A percentile compares a stretch with the other conserved stretches of the same genome.
phyloP scores from a whole-genome alignment of 805 yeast genomes.

The Saccharomyces mikatae region DNA sequence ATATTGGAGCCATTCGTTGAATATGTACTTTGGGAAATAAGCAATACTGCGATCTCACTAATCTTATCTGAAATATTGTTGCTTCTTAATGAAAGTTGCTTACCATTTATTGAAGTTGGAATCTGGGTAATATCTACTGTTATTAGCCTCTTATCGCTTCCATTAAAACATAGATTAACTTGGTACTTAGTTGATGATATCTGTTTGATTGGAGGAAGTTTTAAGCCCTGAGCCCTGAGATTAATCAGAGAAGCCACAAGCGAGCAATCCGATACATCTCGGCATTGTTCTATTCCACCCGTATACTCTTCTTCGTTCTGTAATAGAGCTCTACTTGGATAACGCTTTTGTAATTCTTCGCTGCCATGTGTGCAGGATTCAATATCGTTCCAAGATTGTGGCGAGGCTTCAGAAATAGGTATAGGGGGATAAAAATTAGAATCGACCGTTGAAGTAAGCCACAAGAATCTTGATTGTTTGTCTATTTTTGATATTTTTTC shows the following conservation, averaged over 20 bases:
- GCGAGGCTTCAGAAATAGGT: conserved; percentile 13
- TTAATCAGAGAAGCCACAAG: conserved; percentile 63
- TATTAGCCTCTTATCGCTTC: conserved; percentile 22
- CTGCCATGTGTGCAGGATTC: conserved; percentile 1
- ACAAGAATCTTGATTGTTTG: conserved; percentile 11
- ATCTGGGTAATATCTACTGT: conserved; percentile 14
- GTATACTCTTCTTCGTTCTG: conserved; percentile 4
- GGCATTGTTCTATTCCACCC: conserved; percentile 16
- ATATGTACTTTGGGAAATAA: conserved; percentile 50
- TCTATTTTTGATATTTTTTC: conserved; percentile 6
- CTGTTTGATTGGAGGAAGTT: conserved; percentile 8
- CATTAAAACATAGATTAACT: conserved; percentile 21
- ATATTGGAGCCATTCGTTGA: conserved; percentile 68
- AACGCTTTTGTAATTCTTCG: conserved; percentile 4
- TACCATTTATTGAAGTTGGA: conserved; percentile 12
- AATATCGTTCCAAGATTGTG: conserved; percentile 13
- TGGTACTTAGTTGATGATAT: conserved; percentile 11
- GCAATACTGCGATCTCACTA: conserved; percentile 70
- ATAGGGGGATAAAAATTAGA: conserved; percentile 24
- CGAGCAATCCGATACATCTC: conserved; percentile 53
- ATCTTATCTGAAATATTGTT: conserved; percentile 25
- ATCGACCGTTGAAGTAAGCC: conserved; percentile 21
- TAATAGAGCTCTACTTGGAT: conserved; percentile 3
- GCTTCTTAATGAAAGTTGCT: conserved; percentile 15
- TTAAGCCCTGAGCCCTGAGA: conserved; percentile 27